These are phyloP conservation scores for Besnoitia besnoiti DNA, from an alignment of 169 alveolate species.

Conservation along the genomic window DNA sequence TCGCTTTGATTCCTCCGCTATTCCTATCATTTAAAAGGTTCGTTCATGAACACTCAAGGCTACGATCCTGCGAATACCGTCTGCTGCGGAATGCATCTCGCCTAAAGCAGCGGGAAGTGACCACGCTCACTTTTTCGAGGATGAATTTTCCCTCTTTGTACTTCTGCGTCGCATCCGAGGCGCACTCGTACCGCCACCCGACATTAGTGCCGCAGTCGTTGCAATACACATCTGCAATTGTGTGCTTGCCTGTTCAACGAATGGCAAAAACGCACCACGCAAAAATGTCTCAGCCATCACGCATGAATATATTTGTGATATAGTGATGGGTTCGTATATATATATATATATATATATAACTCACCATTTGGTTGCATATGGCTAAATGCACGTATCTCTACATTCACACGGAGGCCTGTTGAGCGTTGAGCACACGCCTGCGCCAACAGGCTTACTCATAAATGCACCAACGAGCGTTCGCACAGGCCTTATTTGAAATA, in stretches of 20 bases:
- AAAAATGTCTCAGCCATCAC: not conserved
- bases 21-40: too few species aligned
- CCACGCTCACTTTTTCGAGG: slow-evolving; percentile 75
- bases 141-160: slow-evolving; percentile 85
- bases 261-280: not conserved
- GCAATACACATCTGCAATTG: slow-evolving; percentile 89
- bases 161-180: slow-evolving; percentile 82
- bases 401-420: not conserved
- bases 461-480: too few species aligned
- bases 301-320: too few species aligned
- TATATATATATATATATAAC: not conserved
- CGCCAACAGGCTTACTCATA: too few species aligned
- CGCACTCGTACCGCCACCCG: slow-evolving; percentile 84
- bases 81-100: too few species aligned
- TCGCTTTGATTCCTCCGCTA: too few species aligned
- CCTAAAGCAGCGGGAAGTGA: not conserved
- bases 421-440: too few species aligned
- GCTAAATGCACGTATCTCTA: not conserved
- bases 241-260: slow-evolving; percentile 79
- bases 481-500: too few species aligned
- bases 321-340: not conserved
- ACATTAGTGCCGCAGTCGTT: slow-evolving; percentile 88
- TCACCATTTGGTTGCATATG: not conserved
- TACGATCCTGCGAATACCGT: too few species aligned
- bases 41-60: too few species aligned